Base-by-base conservation (phyloP, 192 early-diverging fungal species). In the Backusella circina region DNA sequence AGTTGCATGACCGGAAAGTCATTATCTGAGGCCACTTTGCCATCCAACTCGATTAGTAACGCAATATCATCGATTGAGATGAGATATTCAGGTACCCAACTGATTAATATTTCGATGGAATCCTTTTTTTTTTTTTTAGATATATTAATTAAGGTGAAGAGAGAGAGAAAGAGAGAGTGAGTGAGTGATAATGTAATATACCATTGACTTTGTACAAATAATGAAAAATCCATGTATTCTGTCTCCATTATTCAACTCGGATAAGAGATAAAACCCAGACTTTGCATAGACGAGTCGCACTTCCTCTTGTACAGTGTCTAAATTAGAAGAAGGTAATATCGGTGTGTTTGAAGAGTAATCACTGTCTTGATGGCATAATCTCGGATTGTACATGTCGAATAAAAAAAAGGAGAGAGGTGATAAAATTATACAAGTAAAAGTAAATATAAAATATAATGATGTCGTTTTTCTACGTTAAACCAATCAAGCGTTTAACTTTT, bases 31-130 rank as follows among this genome's bases (percentile, higher is more conserved):
- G 73, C 61, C 23, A 74, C 5, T 30, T 32, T 28, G 21, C 78
- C 73, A 38, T 79, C 78, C 31, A 79, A 36, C 10, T 33, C 26
- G 2, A 66, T 30, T 1, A 79, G 26, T 15, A 36, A 66, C 7
- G 65, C 57, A 50, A 65, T 35, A n/a, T 79, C 78, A 0, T 61
- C 23, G 33, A 67, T 16, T 32, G 70, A 68, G n/a, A 79, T 71
- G 2, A 75, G 33, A 50, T 79, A 50, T 67, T 79, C 67, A 4
- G 78, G 78, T 8, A 79, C 65, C 78, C 78, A 79, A 47, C 61
- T 39, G 3, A 74, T 26, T 26, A 72, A 70, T 32, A 68, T 10
- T 23, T 72, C 39, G 0, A 47, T 30, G 33, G 35, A 31, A 41
- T 51, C 23, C 26, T 47, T 12, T 50, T 35, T 7, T 50, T 35